Percentiles rank a stretch among this genome's conserved stretches.
phyloP scores from a whole-genome alignment of 164 flowering plant species.

The Houttuynia cordata region DNA sequence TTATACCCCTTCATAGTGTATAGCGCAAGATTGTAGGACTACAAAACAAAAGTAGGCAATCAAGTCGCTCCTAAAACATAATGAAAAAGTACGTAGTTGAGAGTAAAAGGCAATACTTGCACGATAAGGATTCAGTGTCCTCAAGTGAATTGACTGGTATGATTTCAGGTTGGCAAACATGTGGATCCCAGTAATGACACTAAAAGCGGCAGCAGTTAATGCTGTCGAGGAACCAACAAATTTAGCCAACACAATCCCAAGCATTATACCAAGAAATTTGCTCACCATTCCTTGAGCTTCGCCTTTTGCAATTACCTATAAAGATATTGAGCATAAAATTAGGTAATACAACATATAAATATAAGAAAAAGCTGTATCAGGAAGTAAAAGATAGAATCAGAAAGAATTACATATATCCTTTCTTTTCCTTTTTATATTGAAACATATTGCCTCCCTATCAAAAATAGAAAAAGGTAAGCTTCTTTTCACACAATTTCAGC shows the following conservation, averaged over 20 bases:
- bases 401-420: not conserved
- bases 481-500: not conserved
- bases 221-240: slow-evolving; percentile 57
- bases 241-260: slow-evolving; percentile 80
- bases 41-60: not conserved
- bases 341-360: not conserved
- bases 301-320: slow-evolving; percentile 97
- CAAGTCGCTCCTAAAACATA: not conserved
- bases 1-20: too few species aligned
- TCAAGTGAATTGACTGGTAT: slow-evolving; percentile 71
- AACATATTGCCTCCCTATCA: not conserved
- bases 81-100: too few species aligned
- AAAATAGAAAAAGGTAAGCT: not conserved
- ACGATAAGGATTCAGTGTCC: slow-evolving; percentile 96
- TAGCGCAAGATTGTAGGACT: too few species aligned
- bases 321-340: not conserved
- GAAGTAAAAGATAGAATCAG: too few species aligned
- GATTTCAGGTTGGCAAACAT: slow-evolving; percentile 97
- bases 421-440: not conserved
- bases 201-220: slow-evolving; percentile 64
- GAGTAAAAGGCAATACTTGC: slow-evolving; percentile 53
- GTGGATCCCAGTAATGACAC: slow-evolving; percentile 70
- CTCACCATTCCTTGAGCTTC: slow-evolving; percentile 99
- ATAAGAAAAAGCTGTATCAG: not conserved
- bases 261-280: slow-evolving; percentile 77